A percentile compares a stretch with the other conserved stretches of the same genome.
These are phyloP conservation scores for Symmetrospora coprosmae DNA, from an alignment of 768 basidiomycete genomes.

Conservation along the genomic window DNA sequence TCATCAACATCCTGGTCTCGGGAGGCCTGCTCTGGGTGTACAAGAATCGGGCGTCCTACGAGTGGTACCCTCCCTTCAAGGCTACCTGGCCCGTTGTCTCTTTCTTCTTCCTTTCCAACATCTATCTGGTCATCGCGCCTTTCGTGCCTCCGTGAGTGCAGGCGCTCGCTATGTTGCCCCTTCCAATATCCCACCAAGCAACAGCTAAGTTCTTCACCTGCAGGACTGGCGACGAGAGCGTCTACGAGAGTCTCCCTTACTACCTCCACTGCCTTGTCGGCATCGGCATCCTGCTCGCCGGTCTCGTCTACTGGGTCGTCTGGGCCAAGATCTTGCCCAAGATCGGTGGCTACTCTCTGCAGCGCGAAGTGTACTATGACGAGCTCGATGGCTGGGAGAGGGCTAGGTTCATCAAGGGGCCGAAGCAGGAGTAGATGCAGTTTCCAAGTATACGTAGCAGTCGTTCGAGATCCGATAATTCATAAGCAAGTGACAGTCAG, in stretches of 20 bases:
- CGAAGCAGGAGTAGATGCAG: no score
- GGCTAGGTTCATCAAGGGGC: neutral
- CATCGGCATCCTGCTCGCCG: neutral
- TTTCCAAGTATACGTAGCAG: no score
- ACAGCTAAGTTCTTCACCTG: neutral
- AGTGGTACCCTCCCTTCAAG: constrained; percentile 24
- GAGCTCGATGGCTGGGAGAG: constrained; percentile 1
- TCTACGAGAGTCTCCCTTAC: constrained; percentile 26
- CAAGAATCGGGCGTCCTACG: constrained; percentile 12
- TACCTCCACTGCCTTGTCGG: constrained; percentile 11
- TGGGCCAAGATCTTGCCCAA: neutral
- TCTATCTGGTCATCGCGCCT: constrained; percentile 31
- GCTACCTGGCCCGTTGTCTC: constrained; percentile 24
- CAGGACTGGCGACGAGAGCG: neutral
- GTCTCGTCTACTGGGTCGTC: neutral
- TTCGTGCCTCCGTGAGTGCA: constrained; percentile 27
- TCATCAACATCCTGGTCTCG: constrained; percentile 31
- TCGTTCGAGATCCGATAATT: no score
- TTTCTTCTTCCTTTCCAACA: constrained; percentile 33
- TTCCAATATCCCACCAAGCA: neutral
- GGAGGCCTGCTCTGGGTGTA: constrained; percentile 27
- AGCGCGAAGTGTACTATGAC: neutral
- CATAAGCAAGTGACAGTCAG: no score
- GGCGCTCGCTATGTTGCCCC: constrained; percentile 1
- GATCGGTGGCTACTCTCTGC: neutral